Evolutionary conservation across 495 filamentous ascomycete species (phyloP).

Genomic region (Tuber aestivum): DNA sequence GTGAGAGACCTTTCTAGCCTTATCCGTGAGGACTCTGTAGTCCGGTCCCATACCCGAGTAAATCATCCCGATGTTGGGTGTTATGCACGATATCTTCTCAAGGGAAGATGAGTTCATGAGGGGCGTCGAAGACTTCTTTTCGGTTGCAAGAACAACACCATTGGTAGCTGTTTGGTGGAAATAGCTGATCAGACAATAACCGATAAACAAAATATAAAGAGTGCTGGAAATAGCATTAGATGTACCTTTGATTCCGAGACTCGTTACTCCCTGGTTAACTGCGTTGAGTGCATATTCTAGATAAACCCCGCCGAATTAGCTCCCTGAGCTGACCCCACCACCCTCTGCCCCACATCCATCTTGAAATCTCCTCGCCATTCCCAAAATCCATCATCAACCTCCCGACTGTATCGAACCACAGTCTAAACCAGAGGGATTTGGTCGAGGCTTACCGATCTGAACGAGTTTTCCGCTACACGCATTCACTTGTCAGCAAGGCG

Average conservation of each 20-base stretch:
- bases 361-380: neutral
- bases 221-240: conserved; percentile 20
- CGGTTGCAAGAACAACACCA: conserved; percentile 96
- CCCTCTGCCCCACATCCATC: conserved; percentile 13
- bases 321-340: conserved; percentile 3
- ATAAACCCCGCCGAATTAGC: conserved; percentile 36
- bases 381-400: conserved; percentile 6
- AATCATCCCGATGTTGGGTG: conserved; percentile 99
- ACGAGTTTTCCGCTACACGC: conserved; percentile 43
- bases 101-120: conserved; percentile 92
- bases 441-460: conserved; percentile 52
- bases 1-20: conserved; percentile 97
- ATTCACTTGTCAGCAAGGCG: conserved; percentile 26
- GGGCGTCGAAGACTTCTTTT: conserved; percentile 97
- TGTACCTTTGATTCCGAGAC: conserved; percentile 92
- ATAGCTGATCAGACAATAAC: conserved; percentile 5
- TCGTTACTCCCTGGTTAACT: conserved; percentile 97
- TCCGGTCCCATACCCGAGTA: conserved; percentile 99
- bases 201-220: neutral
- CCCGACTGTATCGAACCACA: neutral
- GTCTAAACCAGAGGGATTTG: conserved; percentile 7
- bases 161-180: conserved; percentile 67
- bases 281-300: conserved; percentile 98
- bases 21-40: conserved; percentile 95
- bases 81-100: conserved; percentile 96